Percentiles rank a stretch among this genome's conserved stretches.
These are phyloP conservation scores for Penicillium cinerascens DNA, from an alignment of 495 filamentous ascomycete genomes.

Conservation along the genomic window DNA sequence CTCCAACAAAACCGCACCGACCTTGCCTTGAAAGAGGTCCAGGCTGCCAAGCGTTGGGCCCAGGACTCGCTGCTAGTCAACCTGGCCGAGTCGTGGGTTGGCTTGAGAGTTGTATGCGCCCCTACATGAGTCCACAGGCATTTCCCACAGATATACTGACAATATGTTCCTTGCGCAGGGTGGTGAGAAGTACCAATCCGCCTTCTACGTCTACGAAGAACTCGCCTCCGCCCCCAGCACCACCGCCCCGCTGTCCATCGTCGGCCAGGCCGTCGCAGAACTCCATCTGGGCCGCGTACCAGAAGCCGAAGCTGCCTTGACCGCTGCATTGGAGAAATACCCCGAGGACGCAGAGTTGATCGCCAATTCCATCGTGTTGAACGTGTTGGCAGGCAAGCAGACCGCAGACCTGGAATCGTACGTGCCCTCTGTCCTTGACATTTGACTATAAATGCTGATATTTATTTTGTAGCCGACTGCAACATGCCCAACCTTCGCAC, in stretches of 20 bases:
- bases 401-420: conserved; percentile 58
- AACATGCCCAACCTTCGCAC: conserved; percentile 58
- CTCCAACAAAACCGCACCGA: conserved; percentile 87
- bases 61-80: conserved; percentile 94
- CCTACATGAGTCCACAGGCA: not conserved
- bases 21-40: conserved; percentile 83
- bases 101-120: conserved; percentile 71
- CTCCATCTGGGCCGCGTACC: conserved; percentile 84
- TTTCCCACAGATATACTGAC: conserved; percentile 1
- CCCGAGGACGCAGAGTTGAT: conserved; percentile 67
- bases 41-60: conserved; percentile 87
- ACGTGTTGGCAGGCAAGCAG: conserved; percentile 69
- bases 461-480: conserved; percentile 47
- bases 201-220: conserved; percentile 98
- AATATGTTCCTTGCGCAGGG: conserved; percentile 50
- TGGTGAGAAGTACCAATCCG: conserved; percentile 92
- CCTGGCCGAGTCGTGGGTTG: conserved; percentile 92
- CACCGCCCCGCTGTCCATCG: conserved; percentile 57
- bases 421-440: conserved; percentile 11
- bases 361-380: conserved; percentile 77
- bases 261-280: conserved; percentile 88
- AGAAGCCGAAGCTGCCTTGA: conserved; percentile 83
- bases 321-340: conserved; percentile 73
- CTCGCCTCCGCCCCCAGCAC: conserved; percentile 80
- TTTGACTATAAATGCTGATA: conserved; percentile 14